Percentiles rank a stretch among this genome's conserved stretches.
These are phyloP conservation scores for Podospora didyma DNA, from an alignment of 495 filamentous ascomycete species.

Conservation along the genomic window DNA sequence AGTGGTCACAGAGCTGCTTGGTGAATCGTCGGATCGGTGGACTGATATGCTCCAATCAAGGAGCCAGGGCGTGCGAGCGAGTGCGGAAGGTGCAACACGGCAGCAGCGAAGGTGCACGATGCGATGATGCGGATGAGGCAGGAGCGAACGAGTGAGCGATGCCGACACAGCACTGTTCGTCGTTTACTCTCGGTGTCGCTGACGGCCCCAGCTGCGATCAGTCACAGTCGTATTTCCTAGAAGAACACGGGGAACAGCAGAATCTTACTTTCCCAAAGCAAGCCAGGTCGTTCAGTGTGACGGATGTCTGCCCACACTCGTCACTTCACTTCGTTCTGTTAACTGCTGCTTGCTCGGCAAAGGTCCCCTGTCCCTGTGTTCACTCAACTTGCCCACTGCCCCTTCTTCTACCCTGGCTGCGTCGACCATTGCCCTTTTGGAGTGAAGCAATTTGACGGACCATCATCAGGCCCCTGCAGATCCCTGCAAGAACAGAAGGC, in stretches of 20 bases:
- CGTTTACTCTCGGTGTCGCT: background rate
- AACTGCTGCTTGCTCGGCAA: background rate
- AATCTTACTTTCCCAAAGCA: background rate
- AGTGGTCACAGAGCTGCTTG: no score
- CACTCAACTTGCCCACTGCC: constrained; percentile 1
- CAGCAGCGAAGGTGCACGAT: constrained; percentile 1
- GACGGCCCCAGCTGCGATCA: background rate
- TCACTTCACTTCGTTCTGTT: background rate
- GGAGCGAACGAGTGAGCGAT: background rate
- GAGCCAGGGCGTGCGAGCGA: background rate
- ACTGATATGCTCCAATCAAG: constrained; percentile 15
- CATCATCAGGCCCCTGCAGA: constrained; percentile 29
- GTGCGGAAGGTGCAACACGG: constrained; percentile 13
- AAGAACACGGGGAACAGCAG: background rate
- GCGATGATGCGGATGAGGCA: background rate
- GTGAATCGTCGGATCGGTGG: constrained; percentile 3
- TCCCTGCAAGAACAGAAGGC: constrained; percentile 21
- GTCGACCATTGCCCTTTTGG: constrained; percentile 21
- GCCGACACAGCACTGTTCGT: background rate
- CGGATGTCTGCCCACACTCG: background rate
- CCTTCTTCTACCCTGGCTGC: constrained; percentile 11
- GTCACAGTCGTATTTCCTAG: background rate
- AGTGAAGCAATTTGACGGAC: constrained; percentile 32
- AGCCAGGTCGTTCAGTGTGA: background rate
- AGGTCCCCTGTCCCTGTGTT: background rate